A percentile compares a stretch with the other conserved stretches of the same genome.
These are phyloP conservation scores for Uronychia binucleata DNA, from an alignment of 73 alveolate species.

Conservation along the genomic window DNA sequence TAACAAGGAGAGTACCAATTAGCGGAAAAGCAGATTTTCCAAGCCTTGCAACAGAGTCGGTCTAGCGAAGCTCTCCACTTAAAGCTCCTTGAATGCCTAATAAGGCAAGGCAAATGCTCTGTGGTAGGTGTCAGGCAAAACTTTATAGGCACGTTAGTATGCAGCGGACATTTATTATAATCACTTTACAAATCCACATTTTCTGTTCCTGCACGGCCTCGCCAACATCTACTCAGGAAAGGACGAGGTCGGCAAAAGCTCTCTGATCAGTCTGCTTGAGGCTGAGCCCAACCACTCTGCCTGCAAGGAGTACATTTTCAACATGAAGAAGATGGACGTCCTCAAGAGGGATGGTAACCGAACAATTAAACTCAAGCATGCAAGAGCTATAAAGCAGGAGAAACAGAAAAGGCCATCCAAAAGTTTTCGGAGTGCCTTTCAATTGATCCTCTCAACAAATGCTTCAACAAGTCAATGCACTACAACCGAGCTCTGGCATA, in stretches of 20 bases:
- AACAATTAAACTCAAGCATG: background rate
- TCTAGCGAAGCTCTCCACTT: background rate
- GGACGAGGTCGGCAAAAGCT: background rate
- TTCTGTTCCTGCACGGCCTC: background rate
- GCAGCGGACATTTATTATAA: background rate
- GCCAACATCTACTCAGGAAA: background rate
- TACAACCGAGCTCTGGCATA: background rate
- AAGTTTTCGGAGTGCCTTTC: background rate
- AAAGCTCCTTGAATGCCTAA: background rate
- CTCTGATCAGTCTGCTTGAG: background rate
- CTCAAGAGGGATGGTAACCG: background rate
- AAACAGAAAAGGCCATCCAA: background rate
- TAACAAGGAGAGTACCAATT: background rate
- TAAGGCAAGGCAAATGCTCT: background rate
- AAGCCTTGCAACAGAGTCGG: background rate
- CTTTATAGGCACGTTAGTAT: background rate
- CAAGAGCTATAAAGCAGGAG: background rate
- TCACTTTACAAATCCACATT: background rate
- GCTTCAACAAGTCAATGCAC: background rate
- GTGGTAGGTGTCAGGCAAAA: background rate
- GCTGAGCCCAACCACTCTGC: background rate
- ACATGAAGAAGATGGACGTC: background rate
- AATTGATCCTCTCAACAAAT: background rate
- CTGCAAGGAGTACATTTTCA: background rate
- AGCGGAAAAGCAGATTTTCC: background rate